These are phyloP conservation scores for Aspergillus costaricaensis DNA, from an alignment of 2,329 filamentous ascomycete genomes.

Conservation along the genomic window DNA sequence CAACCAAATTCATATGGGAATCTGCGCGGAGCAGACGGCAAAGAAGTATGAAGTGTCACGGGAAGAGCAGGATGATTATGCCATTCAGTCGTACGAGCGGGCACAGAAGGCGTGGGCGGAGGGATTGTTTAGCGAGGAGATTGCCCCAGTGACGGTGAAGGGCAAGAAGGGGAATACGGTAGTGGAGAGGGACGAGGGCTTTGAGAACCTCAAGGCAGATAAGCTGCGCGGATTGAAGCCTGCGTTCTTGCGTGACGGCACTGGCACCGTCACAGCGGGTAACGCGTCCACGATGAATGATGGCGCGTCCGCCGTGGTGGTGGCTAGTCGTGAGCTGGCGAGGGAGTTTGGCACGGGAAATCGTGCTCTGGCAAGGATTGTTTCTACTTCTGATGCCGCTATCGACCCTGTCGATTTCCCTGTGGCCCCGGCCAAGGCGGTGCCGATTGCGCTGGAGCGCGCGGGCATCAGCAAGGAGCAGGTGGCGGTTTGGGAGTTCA, in stretches of 20 bases:
- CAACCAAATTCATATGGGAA: slow-evolving; percentile 96
- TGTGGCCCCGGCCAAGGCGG: slow-evolving; percentile 85
- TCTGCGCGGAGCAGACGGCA: slow-evolving; percentile 91
- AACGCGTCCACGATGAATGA: slow-evolving; percentile 95
- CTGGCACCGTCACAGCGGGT: slow-evolving; percentile 88
- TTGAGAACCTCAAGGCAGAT: slow-evolving; percentile 80
- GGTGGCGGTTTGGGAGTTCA: slow-evolving; percentile 96
- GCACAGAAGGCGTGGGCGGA: slow-evolving; percentile 87
- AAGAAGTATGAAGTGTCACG: slow-evolving; percentile 81
- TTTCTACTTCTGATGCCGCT: slow-evolving; percentile 84
- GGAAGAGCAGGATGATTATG: slow-evolving; percentile 87
- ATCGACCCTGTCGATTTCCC: slow-evolving; percentile 93
- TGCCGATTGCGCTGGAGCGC: slow-evolving; percentile 82
- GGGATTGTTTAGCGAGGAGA: slow-evolving; percentile 83
- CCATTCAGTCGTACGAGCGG: slow-evolving; percentile 83
- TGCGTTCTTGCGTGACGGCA: slow-evolving; percentile 82
- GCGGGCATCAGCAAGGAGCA: slow-evolving; percentile 90
- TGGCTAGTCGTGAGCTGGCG: slow-evolving; percentile 78
- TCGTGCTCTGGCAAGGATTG: slow-evolving; percentile 82
- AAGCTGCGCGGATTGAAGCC: slow-evolving; percentile 86
- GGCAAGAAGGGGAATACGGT: slow-evolving; percentile 79
- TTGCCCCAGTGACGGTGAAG: slow-evolving; percentile 83
- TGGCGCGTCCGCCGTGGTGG: slow-evolving; percentile 84
- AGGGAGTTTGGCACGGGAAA: slow-evolving; percentile 75
- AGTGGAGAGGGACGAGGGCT: slow-evolving; percentile 84